phyloP scores from a whole-genome alignment of 495 filamentous ascomycete species.

The Penicillium ochrochloron region DNA sequence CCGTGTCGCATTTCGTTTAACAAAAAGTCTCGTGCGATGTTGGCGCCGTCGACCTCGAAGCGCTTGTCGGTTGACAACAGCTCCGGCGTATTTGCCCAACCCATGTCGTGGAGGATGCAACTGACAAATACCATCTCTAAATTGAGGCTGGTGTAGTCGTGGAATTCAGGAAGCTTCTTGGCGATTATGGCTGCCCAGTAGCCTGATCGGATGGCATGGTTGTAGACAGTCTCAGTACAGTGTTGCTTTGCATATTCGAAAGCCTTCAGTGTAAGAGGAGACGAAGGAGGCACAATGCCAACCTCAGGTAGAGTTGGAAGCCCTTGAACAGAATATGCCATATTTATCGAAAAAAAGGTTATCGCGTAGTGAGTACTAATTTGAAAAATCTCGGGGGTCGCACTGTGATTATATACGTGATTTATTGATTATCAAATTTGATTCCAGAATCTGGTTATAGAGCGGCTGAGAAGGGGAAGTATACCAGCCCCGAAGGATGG shows the following conservation, averaged over 20 bases:
- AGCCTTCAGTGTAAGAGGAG: background rate
- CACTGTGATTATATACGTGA: background rate
- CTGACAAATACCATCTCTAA: background rate
- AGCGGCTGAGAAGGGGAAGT: background rate
- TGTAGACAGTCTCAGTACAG: background rate
- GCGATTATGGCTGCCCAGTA: background rate
- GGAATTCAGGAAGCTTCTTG: background rate
- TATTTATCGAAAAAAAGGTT: background rate
- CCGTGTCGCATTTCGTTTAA: slow-evolving; percentile 14
- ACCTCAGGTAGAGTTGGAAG: background rate
- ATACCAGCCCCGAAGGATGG: background rate
- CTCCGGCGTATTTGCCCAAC: slow-evolving; percentile 43
- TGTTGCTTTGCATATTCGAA: background rate
- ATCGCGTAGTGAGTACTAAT: background rate
- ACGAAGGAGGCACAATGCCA: background rate
- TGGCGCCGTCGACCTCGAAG: slow-evolving; percentile 62
- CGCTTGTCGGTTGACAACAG: slow-evolving; percentile 50
- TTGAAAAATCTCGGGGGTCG: background rate
- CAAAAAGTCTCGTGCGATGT: slow-evolving; percentile 51
- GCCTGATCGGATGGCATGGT: background rate
- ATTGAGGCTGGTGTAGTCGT: background rate
- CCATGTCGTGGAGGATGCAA: slow-evolving; percentile 53
- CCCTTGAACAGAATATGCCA: background rate
- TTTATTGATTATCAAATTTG: background rate
- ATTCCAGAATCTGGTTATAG: background rate